Conservation (phyloP, 768 basidiomycete genomes). For the Leccinum subtestaceum region DNA sequence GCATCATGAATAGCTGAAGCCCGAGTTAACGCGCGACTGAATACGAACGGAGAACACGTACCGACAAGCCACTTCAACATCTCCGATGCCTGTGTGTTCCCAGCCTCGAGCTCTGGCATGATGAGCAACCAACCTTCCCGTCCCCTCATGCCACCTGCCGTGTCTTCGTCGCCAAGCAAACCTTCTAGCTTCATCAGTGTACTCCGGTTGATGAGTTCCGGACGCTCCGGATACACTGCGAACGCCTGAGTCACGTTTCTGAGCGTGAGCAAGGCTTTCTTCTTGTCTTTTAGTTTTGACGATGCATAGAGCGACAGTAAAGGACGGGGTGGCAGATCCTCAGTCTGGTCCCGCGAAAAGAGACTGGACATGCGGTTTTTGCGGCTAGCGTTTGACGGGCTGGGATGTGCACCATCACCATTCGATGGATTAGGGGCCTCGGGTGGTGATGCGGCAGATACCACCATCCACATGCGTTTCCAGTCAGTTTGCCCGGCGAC, state of each 20-base stretch:
- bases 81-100: conserved; percentile 64
- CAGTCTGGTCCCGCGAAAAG: conserved; percentile 53
- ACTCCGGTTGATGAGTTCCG: conserved; percentile 83
- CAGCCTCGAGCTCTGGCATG: conserved; percentile 81
- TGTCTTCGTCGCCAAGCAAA: conserved; percentile 71
- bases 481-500: conserved; percentile 98
- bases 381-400: conserved; percentile 22
- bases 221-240: conserved; percentile 94
- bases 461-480: conserved; percentile 86
- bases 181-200: conserved; percentile 94
- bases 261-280: conserved; percentile 68
- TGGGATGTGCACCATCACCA: conserved; percentile 28
- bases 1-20: conserved; percentile 74
- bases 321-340: conserved; percentile 36
- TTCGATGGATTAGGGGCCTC: conserved; percentile 22
- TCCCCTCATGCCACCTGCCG: conserved; percentile 61
- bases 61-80: conserved; percentile 92
- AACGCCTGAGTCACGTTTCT: conserved; percentile 78
- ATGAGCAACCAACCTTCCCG: conserved; percentile 84
- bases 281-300: conserved; percentile 71
- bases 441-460: conserved; percentile 48
- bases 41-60: conserved; percentile 35
- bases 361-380: conserved; percentile 60
- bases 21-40: conserved; percentile 9
- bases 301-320: conserved; percentile 59